Percentiles rank a stretch among this genome's conserved stretches.
phyloP scores from a whole-genome alignment of 768 basidiomycete species.

The Macrolepiota albuminosa region DNA sequence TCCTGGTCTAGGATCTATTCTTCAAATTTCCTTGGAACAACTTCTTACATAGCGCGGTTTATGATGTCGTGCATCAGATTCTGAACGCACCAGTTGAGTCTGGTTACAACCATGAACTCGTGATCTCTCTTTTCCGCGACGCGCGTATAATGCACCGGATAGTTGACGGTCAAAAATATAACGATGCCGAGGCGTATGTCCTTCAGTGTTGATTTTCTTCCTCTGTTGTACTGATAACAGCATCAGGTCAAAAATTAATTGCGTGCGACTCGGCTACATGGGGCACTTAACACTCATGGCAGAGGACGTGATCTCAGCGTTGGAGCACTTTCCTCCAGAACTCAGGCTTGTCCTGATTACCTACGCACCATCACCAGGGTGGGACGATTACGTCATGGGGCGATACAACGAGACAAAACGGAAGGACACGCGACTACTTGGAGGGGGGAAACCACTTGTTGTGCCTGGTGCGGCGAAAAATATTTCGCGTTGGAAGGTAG shows the following conservation, averaged over 20 bases:
- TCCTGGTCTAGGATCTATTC: slow-evolving; percentile 73
- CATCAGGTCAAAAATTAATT: slow-evolving; percentile 63
- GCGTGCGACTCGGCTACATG: slow-evolving; percentile 90
- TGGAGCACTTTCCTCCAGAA: slow-evolving; percentile 84
- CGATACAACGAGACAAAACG: slow-evolving; percentile 83
- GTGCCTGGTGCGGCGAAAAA: slow-evolving; percentile 25
- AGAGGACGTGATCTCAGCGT: slow-evolving; percentile 88
- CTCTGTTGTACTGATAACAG: not conserved
- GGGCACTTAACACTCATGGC: slow-evolving; percentile 93
- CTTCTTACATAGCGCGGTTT: slow-evolving; percentile 93
- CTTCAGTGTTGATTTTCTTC: not conserved
- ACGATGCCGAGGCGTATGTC: slow-evolving; percentile 70
- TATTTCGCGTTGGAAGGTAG: slow-evolving; percentile 58
- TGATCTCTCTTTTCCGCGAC: slow-evolving; percentile 81
- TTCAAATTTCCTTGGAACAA: slow-evolving; percentile 98
- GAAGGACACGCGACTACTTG: slow-evolving; percentile 73
- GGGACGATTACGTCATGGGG: slow-evolving; percentile 88
- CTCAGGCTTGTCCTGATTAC: slow-evolving; percentile 58
- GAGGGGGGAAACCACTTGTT: slow-evolving; percentile 78
- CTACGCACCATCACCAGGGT: slow-evolving; percentile 70
- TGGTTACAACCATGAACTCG: slow-evolving; percentile 82
- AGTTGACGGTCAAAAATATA: slow-evolving; percentile 76
- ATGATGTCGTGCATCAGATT: slow-evolving; percentile 94
- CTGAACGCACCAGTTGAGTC: slow-evolving; percentile 81
- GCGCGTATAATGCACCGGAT: slow-evolving; percentile 81